Evolutionary conservation across 2,329 filamentous ascomycete species (phyloP), one percentile per base, ranked within the genome.

Genomic region (Fusarium napiforme): DNA sequence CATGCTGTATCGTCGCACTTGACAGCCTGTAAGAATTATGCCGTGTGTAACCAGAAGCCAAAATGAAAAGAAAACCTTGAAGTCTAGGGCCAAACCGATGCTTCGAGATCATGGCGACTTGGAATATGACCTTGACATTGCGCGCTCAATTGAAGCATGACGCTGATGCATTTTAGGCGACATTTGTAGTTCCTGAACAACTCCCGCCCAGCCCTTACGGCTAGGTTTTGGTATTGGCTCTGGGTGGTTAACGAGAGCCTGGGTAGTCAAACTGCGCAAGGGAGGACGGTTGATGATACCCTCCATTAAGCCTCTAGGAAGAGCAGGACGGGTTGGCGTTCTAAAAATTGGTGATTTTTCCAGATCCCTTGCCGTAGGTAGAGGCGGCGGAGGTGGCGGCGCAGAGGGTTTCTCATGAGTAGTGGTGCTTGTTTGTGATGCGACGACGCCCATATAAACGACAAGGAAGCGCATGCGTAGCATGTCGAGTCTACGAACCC

Each of bases 391-490:
- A 32, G 78, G 79, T 7, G 79, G 72, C n/a, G 60, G 45, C 9
- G 76, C 37, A 49, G 57, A 60, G 42, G 82, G 78, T 67, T 82
- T 84, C 59, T 81, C 80, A 40, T 79, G 76, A 52, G 76, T 75
- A 57, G 80, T 39, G 45, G 67, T 60, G 47, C 76, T 67, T 28
- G 70, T 60, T 60, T 77, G 76, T 58, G 80, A 81, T 40, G 82
- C 79, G 60, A 91, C 84, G 68, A 90, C 86, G 71, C 89, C 87
- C 87, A 92, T 88, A 79, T 90, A 91, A 42, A 90, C 85, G 40
- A 91, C 88, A 37, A 92, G 81, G 77, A 92, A 91, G 69, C 90
- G 87, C 88, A 90, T 91, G 78, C 90, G 85, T 78, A 92, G 79
- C 75, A 91, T 80, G 74, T 92, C 90, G 45, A 92, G 82, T 52